Evolutionary conservation across 495 filamentous ascomycete species (phyloP), one percentile per base, ranked within the genome.

Genomic region (Penicillium pancosmium): DNA sequence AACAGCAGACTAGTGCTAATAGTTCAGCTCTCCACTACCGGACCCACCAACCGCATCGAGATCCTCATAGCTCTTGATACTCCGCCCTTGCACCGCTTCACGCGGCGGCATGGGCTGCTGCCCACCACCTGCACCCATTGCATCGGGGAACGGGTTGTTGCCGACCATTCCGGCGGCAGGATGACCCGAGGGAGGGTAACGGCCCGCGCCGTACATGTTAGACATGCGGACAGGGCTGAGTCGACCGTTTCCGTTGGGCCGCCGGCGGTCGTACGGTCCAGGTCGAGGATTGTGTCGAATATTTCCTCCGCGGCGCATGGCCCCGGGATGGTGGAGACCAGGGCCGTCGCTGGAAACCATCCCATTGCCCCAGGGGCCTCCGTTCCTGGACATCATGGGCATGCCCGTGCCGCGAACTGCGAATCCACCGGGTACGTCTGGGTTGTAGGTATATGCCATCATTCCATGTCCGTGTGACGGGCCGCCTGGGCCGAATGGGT

Each of bases 31-130:
- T 9, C 80, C 84, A 47, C 80, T 73, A 18, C 76, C 83, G 25
- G 76, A 75, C 3, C 76, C 77, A 27, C 76, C 79, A 35, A 85
- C 80, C 15, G 94, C 93, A 77, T 98, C 94, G 2, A 98, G 77
- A 73, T 98, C 94, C 73, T 98, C 95, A 72, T 98, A 98, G 71
- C 90, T 95, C 81, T 94, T 96, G 35, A 98, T 68, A 43, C 89
- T 96, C 47, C 94, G 84, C 4, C 95, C 94, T 61, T 92, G 88
- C 2, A 96, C 91, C 1, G 93, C 90, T 74, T 95, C 91, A 15
- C 88, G 78, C 3, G 92, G 92, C 3, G 89, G 90, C 60, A 92
- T 85, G 1, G 88, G 85, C 47, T 88, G 85, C 47, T 88, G 88
- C 3, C 86, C 85, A 51, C 84, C 83, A 44, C 85, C 85, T 18